Conservation (phyloP, 768 basidiomycete genomes). For the Pleurotus salmoneostramineus region DNA sequence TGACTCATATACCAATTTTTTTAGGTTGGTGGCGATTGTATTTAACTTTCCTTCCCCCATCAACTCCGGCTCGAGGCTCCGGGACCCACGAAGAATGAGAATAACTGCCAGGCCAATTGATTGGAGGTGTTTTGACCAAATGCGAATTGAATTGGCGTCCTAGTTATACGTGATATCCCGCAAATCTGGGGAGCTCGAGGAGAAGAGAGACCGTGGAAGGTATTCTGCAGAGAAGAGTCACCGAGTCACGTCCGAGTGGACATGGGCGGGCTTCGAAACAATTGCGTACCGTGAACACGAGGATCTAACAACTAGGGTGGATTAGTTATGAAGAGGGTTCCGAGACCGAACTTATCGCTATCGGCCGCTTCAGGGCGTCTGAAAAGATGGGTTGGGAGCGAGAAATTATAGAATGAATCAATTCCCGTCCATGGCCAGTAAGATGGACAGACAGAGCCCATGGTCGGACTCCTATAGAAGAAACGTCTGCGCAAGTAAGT, state of each 20-base stretch:
- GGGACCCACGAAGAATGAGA: neutral
- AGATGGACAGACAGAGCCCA: neutral
- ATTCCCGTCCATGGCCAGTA: neutral
- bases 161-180: conserved; percentile 4
- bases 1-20: neutral
- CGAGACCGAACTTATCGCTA: no score
- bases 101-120: neutral
- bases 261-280: no score
- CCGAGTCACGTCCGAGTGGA: no score
- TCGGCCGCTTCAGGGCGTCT: no score
- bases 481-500: neutral
- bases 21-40: neutral
- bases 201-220: neutral
- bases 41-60: neutral
- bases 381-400: no score
- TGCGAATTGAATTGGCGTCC: neutral
- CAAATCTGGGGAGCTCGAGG: neutral
- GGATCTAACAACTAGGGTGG: no score
- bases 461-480: neutral
- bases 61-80: conserved; percentile 6
- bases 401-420: no score
- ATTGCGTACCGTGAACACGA: no score
- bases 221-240: no score
- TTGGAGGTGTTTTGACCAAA: neutral
- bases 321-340: no score